Percentiles rank a stretch among this genome's conserved stretches.
Evolutionary conservation across 805 yeast genomes (phyloP).

Genomic region (Hermanozyma aechmeae): DNA sequence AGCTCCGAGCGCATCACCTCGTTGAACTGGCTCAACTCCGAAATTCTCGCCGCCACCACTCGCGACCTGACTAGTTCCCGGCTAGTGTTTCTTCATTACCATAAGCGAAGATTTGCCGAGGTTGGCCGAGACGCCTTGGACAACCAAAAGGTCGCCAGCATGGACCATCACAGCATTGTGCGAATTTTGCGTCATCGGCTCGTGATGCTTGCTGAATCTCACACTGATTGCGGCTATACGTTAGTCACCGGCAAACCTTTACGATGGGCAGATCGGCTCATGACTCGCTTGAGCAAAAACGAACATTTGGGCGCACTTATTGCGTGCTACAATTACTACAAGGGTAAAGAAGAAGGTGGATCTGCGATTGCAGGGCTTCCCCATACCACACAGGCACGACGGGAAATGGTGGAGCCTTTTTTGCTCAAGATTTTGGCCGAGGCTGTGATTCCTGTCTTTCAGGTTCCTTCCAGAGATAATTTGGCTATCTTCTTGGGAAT

Average conservation of each 20-base stretch:
- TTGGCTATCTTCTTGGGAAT: slow-evolving; percentile 7
- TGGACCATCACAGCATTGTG: slow-evolving; percentile 1
- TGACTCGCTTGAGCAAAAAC: slow-evolving; percentile 37
- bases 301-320: slow-evolving; percentile 49
- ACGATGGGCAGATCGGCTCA: slow-evolving; percentile 62
- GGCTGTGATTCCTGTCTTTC: slow-evolving; percentile 36
- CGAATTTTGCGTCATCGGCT: slow-evolving; percentile 16
- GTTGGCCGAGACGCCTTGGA: slow-evolving; percentile 7
- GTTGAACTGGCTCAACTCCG: slow-evolving; percentile 43
- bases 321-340: slow-evolving; percentile 44
- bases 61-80: no score
- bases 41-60: slow-evolving; percentile 17
- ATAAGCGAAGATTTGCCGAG: not conserved
- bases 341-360: slow-evolving; percentile 33
- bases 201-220: slow-evolving; percentile 10
- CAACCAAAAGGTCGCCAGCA: slow-evolving; percentile 3
- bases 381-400: slow-evolving; percentile 29
- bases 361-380: slow-evolving; percentile 54
- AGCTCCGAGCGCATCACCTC: not conserved
- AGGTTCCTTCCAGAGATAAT: slow-evolving; percentile 8
- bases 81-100: no score
- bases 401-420: slow-evolving; percentile 40
- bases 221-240: slow-evolving; percentile 12
- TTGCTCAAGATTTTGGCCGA: slow-evolving; percentile 50
- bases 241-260: slow-evolving; percentile 50